A percentile compares a stretch with the other conserved stretches of the same genome.
Conservation (phyloP, 2,329 filamentous ascomycete genomes). For the Fonsecaea erecta region DNA sequence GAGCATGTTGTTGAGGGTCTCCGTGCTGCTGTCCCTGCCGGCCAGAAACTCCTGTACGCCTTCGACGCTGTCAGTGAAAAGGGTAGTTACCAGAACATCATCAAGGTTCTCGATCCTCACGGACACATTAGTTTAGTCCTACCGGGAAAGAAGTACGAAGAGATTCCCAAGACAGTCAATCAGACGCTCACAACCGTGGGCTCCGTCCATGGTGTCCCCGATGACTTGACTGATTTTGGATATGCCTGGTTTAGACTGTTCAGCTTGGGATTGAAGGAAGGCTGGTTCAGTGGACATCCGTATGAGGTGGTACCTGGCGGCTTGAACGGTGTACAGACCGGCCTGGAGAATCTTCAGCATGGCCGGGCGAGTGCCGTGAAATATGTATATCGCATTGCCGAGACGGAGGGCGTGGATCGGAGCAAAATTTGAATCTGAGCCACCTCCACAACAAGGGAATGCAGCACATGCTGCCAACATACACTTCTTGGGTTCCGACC, state of each 20-base stretch:
- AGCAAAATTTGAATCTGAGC: constrained; percentile 21
- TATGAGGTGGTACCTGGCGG: constrained; percentile 59
- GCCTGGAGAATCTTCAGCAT: constrained; percentile 59
- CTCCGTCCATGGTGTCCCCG: constrained; percentile 30
- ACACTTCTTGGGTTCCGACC: neutral
- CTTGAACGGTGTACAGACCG: constrained; percentile 58
- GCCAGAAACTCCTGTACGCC: constrained; percentile 55
- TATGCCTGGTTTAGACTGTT: constrained; percentile 53
- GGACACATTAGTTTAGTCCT: constrained; percentile 31
- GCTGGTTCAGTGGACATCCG: constrained; percentile 57
- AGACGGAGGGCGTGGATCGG: constrained; percentile 45
- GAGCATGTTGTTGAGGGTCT: constrained; percentile 56
- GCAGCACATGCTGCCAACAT: neutral
- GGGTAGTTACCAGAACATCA: constrained; percentile 53
- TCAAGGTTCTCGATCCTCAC: constrained; percentile 48
- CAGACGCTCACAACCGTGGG: constrained; percentile 32
- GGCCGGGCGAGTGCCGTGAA: constrained; percentile 68
- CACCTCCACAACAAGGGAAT: neutral
- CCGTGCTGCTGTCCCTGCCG: constrained; percentile 48
- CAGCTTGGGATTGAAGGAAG: constrained; percentile 53
- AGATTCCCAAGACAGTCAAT: constrained; percentile 29
- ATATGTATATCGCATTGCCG: constrained; percentile 63
- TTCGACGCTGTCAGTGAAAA: constrained; percentile 64
- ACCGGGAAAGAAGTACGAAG: constrained; percentile 30
- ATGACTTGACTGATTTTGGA: constrained; percentile 48